Evolutionary conservation across 495 filamentous ascomycete genomes (phyloP), one percentile per base, ranked within the genome.

Genomic region (Hyphodiscus hymeniophilus): DNA sequence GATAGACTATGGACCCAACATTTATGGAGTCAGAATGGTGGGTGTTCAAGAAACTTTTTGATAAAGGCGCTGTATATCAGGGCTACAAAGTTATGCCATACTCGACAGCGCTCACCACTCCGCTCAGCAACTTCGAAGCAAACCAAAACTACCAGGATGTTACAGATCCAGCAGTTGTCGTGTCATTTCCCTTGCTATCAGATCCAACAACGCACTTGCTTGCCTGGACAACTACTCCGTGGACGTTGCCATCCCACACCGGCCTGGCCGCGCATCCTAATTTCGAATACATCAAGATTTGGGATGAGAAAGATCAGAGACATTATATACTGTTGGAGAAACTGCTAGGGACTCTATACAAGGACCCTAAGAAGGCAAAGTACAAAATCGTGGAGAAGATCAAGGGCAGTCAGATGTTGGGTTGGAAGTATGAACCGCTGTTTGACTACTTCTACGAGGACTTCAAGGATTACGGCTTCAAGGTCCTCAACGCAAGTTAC

Each of bases 11-110:
- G 89, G 84, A 97, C 64, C 70, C 82, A 1, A 77, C 67, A n/a
- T 97, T 91, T 68, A 97, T 97, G 91, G 91, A 95, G 67, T 87
- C 85, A 0, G 80, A 87, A 34, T 97, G 90, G 90, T 96, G 90
- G 90, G 84, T 94, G 34, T 95, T 94, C 73, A 92, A 90, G 66
- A 80, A 90, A 59, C 74, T 97, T 17, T 91, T 83, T 59, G 85
- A 92, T 58, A 95, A 95, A 67, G 85, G 79, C 22, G 73, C 81
- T 34, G 88, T 95, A 31, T 97, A 97, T 63, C 81, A 84, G 49
- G 89, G 89, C 22, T 86, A 89, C 63, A 77, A 79, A 48, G 88
- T 97, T 47, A 94, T 97, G 88, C 91, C 90, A 12, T 97, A 89
- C 63, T 95, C 89, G 11, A 97, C 89, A 0, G 88, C 85, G 7